phyloP scores from a whole-genome alignment of 176 grass and related monocot species.

The Oryza coarctata region DNA sequence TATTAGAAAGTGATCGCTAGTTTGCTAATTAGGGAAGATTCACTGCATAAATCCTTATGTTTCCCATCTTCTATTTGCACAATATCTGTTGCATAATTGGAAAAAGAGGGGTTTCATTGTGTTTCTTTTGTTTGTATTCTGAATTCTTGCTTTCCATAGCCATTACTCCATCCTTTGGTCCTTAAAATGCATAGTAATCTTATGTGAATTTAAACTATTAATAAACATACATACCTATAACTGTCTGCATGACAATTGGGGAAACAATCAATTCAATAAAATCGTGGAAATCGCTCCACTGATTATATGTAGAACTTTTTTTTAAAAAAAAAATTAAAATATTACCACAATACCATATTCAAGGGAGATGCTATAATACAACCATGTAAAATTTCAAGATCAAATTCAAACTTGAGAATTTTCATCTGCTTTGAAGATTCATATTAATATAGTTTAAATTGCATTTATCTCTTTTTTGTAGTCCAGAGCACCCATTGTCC shows the following conservation, averaged over 20 bases:
- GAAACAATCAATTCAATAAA: background rate
- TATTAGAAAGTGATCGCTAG: background rate
- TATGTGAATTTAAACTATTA: background rate
- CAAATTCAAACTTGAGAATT: background rate
- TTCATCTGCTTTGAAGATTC: conserved; percentile 6
- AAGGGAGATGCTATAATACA: background rate
- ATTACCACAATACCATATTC: background rate
- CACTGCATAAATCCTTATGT: background rate
- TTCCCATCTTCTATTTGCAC: background rate
- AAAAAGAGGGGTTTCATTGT: background rate
- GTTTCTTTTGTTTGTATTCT: conserved; percentile 5
- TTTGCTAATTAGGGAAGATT: background rate
- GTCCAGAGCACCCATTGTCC: conserved; percentile 82
- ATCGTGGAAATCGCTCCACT: background rate
- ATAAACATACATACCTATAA: background rate
- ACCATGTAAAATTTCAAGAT: background rate
- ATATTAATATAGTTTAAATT: conserved; percentile 24
- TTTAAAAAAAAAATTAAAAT: background rate
- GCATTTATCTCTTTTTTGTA: conserved; percentile 47
- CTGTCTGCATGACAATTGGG: background rate
- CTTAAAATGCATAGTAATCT: background rate
- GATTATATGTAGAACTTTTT: background rate
- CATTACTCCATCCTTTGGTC: background rate
- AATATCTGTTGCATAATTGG: background rate
- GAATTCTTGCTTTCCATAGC: conserved; percentile 21